These are phyloP conservation scores for Orychophragmus violaceus DNA, from an alignment of 345 rosid species.

Conservation along the genomic window DNA sequence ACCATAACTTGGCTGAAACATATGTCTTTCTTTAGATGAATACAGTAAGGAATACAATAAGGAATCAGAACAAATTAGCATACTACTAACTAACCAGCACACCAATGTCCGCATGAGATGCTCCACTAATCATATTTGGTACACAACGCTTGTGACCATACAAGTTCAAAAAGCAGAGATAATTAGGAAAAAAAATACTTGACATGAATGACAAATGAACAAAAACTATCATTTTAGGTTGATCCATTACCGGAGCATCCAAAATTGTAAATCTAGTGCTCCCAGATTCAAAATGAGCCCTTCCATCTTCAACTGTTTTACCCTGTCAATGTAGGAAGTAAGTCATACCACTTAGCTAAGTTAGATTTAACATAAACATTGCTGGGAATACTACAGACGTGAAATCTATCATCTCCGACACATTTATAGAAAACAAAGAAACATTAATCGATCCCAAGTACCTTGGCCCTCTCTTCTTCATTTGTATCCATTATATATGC, in stretches of 20 bases:
- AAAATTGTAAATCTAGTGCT: too few species aligned
- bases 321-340: slow-evolving; percentile 43
- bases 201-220: neutral
- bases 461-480: slow-evolving; percentile 92
- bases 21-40: neutral
- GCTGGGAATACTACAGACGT: neutral
- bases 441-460: slow-evolving; percentile 20
- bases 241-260: too few species aligned
- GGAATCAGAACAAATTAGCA: neutral
- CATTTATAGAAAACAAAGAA: neutral
- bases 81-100: slow-evolving; percentile 55
- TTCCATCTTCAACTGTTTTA: slow-evolving; percentile 95
- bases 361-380: too few species aligned
- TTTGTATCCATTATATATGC: too few species aligned
- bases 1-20: too few species aligned
- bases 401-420: neutral
- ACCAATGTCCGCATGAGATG: too few species aligned
- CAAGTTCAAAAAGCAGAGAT: slow-evolving; percentile 9
- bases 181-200: neutral
- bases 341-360: neutral
- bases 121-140: too few species aligned
- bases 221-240: neutral
- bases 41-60: neutral
- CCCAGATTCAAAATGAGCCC: slow-evolving; percentile 93
- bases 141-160: slow-evolving; percentile 99